Evolutionary conservation across 345 rosid genomes (phyloP).

Genomic region (Linum trigynum): DNA sequence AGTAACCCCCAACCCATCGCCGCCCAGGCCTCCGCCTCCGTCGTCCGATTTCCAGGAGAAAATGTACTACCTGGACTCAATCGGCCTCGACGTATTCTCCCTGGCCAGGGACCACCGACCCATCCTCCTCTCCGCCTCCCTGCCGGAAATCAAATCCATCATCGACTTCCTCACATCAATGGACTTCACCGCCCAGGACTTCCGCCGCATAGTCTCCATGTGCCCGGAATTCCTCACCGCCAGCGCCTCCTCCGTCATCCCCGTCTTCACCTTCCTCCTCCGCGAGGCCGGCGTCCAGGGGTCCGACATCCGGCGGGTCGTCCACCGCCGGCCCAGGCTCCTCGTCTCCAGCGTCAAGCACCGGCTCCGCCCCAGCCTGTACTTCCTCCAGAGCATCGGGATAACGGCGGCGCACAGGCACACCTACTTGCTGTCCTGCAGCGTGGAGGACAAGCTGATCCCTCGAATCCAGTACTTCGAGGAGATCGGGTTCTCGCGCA

Average conservation of each 20-base stretch:
- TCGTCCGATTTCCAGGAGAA: slow-evolving; percentile 51
- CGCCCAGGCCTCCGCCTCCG: slow-evolving; percentile 13
- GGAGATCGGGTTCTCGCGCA: slow-evolving; percentile 51
- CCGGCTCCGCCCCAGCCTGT: slow-evolving; percentile 61
- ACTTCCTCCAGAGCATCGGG: slow-evolving; percentile 77
- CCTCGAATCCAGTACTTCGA: slow-evolving; percentile 61
- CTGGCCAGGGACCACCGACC: slow-evolving; percentile 44
- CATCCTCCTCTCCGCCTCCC: slow-evolving; percentile 38
- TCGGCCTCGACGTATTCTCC: slow-evolving; percentile 66
- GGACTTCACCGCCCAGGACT: slow-evolving; percentile 45
- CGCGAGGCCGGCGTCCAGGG: slow-evolving; percentile 58
- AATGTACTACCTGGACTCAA: slow-evolving; percentile 64
- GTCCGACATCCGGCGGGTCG: slow-evolving; percentile 41
- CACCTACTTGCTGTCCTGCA: slow-evolving; percentile 67
- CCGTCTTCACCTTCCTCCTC: slow-evolving; percentile 82
- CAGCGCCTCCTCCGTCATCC: slow-evolving; percentile 32
- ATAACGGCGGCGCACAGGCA: slow-evolving; percentile 51
- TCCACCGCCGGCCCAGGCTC: slow-evolving; percentile 75
- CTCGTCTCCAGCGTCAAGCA: slow-evolving; percentile 52
- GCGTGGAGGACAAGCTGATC: slow-evolving; percentile 61
- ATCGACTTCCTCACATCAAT: slow-evolving; percentile 48
- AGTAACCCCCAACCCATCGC: background rate
- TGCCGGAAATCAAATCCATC: slow-evolving; percentile 47
- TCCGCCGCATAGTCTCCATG: slow-evolving; percentile 63
- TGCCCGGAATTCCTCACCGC: slow-evolving; percentile 59